Evolutionary conservation across 306 rosid genomes (phyloP).

Genomic region (Trichosanthes cucumerina): DNA sequence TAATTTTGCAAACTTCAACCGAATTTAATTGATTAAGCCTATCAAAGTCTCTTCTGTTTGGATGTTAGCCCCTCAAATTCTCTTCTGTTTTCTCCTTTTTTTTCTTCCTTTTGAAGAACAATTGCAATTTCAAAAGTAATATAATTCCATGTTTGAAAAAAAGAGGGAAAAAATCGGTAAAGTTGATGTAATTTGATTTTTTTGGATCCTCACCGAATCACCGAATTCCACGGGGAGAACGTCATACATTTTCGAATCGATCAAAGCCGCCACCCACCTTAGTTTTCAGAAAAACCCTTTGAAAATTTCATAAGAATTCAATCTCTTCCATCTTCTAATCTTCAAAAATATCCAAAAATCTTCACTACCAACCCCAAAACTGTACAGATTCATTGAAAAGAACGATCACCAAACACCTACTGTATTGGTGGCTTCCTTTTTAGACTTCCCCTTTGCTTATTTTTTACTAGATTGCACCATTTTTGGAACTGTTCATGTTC

Average conservation of each 20-base stretch:
- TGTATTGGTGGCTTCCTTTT: background rate
- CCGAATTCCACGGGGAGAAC: background rate
- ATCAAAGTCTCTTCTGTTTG: background rate
- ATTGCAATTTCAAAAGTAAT: background rate
- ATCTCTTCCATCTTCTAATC: background rate
- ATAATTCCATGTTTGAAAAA: background rate
- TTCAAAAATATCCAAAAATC: background rate
- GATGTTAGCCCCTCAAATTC: background rate
- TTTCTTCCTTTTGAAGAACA: background rate
- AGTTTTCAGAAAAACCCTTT: background rate
- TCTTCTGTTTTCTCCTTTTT: background rate
- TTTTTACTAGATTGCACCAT: background rate
- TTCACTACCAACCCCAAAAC: background rate
- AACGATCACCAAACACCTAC: background rate
- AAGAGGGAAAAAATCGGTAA: background rate
- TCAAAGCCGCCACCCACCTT: background rate
- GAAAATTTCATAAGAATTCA: background rate
- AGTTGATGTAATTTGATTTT: background rate
- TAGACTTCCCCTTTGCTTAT: conserved; percentile 2
- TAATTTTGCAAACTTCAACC: too few species aligned
- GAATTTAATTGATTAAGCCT: too few species aligned
- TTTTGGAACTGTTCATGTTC: background rate
- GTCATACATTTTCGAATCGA: background rate
- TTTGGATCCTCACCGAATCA: background rate
- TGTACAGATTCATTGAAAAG: background rate